These are phyloP conservation scores for Arthrobotrys entomopaga DNA, from an alignment of 2,329 filamentous ascomycete species.

Conservation along the genomic window DNA sequence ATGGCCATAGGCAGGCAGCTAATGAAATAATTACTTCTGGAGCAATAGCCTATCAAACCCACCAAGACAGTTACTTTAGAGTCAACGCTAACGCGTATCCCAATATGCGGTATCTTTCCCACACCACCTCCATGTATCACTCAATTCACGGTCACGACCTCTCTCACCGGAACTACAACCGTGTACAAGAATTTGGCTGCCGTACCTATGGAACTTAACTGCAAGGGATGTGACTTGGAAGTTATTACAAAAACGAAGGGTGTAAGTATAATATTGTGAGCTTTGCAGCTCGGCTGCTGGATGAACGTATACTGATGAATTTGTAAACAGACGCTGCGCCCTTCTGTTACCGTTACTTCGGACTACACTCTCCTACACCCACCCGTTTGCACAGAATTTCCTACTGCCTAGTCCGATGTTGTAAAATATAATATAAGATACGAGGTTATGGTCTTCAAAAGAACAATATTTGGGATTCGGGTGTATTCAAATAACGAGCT, in stretches of 20 bases:
- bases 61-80: constrained; percentile 13
- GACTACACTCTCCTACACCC: constrained; percentile 13
- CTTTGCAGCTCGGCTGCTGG: not conserved
- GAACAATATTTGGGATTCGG: no score
- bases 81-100: not conserved
- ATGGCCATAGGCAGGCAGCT: no score
- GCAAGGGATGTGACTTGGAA: constrained; percentile 25
- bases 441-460: no score
- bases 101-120: constrained; percentile 12
- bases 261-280: not conserved
- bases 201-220: constrained; percentile 28
- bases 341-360: constrained; percentile 3
- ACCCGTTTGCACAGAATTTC: constrained; percentile 12
- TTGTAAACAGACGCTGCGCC: not conserved
- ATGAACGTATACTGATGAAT: not conserved
- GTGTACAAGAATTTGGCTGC: constrained; percentile 26
- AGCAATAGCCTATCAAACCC: not conserved
- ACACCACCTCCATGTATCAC: constrained; percentile 14
- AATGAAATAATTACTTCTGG: no score
- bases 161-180: constrained; percentile 26
- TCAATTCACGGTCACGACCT: constrained; percentile 25
- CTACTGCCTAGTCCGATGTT: not conserved
- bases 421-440: no score
- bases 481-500: no score
- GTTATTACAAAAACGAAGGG: constrained; percentile 21